These are phyloP conservation scores for Podospora anserina DNA, from an alignment of 495 filamentous ascomycete species.

Conservation along the genomic window DNA sequence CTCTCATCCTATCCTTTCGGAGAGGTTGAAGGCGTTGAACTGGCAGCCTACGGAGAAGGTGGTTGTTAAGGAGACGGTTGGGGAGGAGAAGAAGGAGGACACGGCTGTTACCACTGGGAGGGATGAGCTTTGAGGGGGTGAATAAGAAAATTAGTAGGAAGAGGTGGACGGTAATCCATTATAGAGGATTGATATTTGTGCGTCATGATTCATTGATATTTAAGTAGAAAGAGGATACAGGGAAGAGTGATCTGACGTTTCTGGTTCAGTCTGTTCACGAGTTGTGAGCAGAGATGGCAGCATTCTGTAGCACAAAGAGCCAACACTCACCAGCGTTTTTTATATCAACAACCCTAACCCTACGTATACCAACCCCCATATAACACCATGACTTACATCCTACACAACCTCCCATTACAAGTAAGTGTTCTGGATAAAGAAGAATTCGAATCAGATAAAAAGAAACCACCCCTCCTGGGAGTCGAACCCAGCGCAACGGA, in stretches of 20 bases:
- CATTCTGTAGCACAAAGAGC: too few relatives aligned
- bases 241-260: neutral
- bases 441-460: neutral
- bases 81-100: slow-evolving; percentile 32
- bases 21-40: slow-evolving; percentile 83
- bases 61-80: slow-evolving; percentile 34
- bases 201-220: neutral
- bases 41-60: slow-evolving; percentile 59
- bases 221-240: neutral
- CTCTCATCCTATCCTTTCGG: slow-evolving; percentile 93
- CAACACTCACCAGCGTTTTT: too few relatives aligned
- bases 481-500: slow-evolving; percentile 14
- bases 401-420: too few relatives aligned
- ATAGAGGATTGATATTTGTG: neutral
- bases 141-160: neutral
- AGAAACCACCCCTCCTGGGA: slow-evolving; percentile 7
- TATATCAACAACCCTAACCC: too few relatives aligned
- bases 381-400: too few relatives aligned
- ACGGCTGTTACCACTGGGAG: slow-evolving; percentile 35
- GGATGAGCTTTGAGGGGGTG: slow-evolving; percentile 33
- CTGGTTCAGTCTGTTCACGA: neutral
- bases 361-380: too few relatives aligned
- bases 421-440: neutral
- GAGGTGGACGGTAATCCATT: neutral
- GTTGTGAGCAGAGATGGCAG: too few relatives aligned